Conservation (phyloP, 805 yeast species). For the Lipomyces orientalis region DNA sequence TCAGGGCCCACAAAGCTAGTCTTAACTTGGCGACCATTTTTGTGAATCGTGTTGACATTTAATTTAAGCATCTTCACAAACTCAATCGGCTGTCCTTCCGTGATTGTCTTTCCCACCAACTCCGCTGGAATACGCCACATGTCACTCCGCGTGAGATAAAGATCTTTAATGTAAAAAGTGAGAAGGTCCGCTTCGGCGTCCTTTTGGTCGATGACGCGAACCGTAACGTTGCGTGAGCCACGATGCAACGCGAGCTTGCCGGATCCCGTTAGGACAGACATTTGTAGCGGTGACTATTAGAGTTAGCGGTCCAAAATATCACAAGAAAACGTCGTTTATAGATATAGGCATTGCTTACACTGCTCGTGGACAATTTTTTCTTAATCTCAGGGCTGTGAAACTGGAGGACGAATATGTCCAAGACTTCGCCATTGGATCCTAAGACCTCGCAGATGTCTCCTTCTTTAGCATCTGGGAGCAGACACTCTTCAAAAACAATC, state of each 20-base stretch:
- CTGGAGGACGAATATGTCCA: constrained; percentile 27
- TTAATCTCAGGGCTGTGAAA: constrained; percentile 25
- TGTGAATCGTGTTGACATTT: constrained; percentile 60
- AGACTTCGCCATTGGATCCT: constrained; percentile 24
- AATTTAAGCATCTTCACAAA: constrained; percentile 70
- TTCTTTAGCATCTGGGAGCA: constrained; percentile 62
- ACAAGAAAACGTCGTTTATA: not conserved
- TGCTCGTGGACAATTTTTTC: constrained; percentile 22
- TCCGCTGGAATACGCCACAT: constrained; percentile 84
- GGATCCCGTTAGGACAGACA: constrained; percentile 35
- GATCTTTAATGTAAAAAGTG: constrained; percentile 80
- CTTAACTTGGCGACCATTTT: constrained; percentile 33
- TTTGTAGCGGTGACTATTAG: constrained; percentile 19
- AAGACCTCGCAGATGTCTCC: constrained; percentile 69
- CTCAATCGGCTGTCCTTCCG: constrained; percentile 65
- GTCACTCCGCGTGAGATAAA: constrained; percentile 83
- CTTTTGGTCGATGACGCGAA: constrained; percentile 23
- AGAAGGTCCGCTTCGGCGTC: constrained; percentile 66
- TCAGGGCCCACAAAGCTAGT: constrained; percentile 40
- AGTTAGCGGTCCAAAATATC: not conserved
- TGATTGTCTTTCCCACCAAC: constrained; percentile 67
- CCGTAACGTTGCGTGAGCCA: constrained; percentile 25
- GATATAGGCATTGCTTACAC: constrained; percentile 7
- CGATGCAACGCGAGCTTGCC: constrained; percentile 26
- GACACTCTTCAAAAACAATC: constrained; percentile 60